These are phyloP conservation scores for Rusavskia elegans DNA, from an alignment of 495 filamentous ascomycete species.

Conservation along the genomic window DNA sequence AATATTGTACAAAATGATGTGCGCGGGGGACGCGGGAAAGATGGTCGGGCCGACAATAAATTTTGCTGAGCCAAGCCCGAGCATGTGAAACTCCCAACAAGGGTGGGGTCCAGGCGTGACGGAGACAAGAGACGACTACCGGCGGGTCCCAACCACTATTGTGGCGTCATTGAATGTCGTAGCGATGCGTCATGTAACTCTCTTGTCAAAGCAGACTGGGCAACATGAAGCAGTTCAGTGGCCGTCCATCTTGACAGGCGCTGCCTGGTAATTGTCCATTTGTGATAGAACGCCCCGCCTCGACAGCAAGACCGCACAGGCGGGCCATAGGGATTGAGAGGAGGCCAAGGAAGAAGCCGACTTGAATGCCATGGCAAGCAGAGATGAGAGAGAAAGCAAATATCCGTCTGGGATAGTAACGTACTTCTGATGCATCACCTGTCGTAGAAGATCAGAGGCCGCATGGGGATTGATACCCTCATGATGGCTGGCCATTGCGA, in stretches of 20 bases:
- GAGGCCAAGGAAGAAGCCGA: neutral
- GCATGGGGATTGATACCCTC: constrained; percentile 31
- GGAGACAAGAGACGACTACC: no score
- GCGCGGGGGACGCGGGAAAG: neutral
- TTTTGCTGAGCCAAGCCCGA: constrained; percentile 2
- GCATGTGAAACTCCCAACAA: neutral
- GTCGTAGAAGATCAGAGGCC: constrained; percentile 1
- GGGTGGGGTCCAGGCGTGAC: no score
- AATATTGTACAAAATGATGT: neutral
- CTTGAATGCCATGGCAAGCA: neutral
- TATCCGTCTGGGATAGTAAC: constrained; percentile 8
- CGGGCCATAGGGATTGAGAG: neutral
- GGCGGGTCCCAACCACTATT: no score
- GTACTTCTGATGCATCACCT: constrained; percentile 29
- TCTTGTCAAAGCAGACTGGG: no score
- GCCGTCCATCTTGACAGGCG: no score
- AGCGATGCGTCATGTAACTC: no score
- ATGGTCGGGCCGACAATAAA: neutral
- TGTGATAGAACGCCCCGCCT: no score
- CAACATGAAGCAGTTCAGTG: no score
- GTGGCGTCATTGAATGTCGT: no score
- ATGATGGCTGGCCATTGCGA: constrained; percentile 13
- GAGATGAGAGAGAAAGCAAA: constrained; percentile 1
- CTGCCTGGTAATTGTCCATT: no score
- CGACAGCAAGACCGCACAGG: no score